Base-by-base conservation (phyloP, 2,329 filamentous ascomycete genomes). In the Microdochium trichocladiopsis region DNA sequence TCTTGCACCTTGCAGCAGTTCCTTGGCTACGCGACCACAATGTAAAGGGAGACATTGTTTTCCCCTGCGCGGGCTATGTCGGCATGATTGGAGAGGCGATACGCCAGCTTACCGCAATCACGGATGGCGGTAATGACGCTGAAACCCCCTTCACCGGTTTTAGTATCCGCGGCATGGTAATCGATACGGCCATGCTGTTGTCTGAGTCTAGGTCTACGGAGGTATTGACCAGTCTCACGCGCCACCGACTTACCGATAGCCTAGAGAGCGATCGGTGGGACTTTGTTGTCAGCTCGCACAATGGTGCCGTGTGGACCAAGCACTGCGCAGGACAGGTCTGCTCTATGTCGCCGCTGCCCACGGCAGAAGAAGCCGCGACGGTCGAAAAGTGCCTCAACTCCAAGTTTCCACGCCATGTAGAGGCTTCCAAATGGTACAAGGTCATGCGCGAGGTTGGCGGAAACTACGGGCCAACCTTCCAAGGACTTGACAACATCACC, bases 211-310 rank as follows among this genome's bases (percentile, higher is more conserved):
- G 50, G 37, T 54, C 54, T 18, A 52, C 53, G 11, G 64, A 66
- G 50, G 55, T 64, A 24, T 54, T 65, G 11, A 64, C 61, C 3
- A 54, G 49, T 23, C 52, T 66, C 2, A 55, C 55, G 4, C 60
- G 54, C 5, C 36, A 54, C 18, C 52, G 54, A 11, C 51, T 65
- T 4, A 63, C 61, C 0, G 52, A 51, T 25, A 51, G 54, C n/a
- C 41, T 58, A 0, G 59, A 66, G 31, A 54, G 48, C 14, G 33
- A 53, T 3, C 66, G 61, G 61, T 66, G 54, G 48, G 60, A 65
- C 4, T 68, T 68, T 45, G 48, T 52, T 3, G 56, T 68, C 49
- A 51, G 55, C 4, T 66, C 66, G 0, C 55, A 58, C 36, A 60
- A 62, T 48, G 58, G 57, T 4, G 48, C 48, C 4, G 25, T 49